A percentile compares a stretch with the other conserved stretches of the same genome.
Conservation (phyloP, 2,329 filamentous ascomycete species). For the Lecanoromycetidae sp. region DNA sequence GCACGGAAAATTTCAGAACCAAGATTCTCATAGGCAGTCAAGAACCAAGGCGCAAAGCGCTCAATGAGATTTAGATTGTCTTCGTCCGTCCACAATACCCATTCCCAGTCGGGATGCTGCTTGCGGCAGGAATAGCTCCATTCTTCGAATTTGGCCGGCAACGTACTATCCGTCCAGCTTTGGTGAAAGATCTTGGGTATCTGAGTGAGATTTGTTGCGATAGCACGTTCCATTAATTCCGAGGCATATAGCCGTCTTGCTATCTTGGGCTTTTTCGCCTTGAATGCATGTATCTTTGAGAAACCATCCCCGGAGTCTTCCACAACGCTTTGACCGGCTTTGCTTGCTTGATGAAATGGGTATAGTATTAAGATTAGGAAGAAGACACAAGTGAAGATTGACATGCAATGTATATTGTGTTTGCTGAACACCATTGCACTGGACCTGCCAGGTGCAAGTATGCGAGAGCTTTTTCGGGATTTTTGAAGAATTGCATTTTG, state of each 20-base stretch:
- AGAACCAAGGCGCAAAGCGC: slow-evolving; percentile 25
- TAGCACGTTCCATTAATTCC: slow-evolving; percentile 9
- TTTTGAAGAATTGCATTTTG: no score
- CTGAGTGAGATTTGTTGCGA: slow-evolving; percentile 7
- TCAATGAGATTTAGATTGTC: slow-evolving; percentile 27
- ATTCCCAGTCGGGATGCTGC: slow-evolving; percentile 27
- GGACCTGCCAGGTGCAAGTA: no score
- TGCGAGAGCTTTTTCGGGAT: no score
- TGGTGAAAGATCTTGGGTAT: slow-evolving; percentile 21
- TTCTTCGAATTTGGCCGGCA: slow-evolving; percentile 21
- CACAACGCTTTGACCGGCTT: not conserved
- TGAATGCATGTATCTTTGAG: not conserved
- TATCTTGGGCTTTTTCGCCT: not conserved
- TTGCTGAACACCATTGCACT: no score
- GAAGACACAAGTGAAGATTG: not conserved
- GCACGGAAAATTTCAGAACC: slow-evolving; percentile 26
- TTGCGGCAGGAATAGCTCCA: slow-evolving; percentile 26
- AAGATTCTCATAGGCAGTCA: slow-evolving; percentile 23
- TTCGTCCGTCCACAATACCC: slow-evolving; percentile 29
- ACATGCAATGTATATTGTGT: not conserved
- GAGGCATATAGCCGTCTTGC: slow-evolving; percentile 7
- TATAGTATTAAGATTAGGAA: slow-evolving; percentile 1
- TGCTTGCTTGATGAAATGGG: not conserved
- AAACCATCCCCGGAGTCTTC: not conserved
- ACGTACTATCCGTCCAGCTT: slow-evolving; percentile 19